phyloP scores from a whole-genome alignment of 2,329 filamentous ascomycete genomes.

The Magnaporthiopsis rhizophila region DNA sequence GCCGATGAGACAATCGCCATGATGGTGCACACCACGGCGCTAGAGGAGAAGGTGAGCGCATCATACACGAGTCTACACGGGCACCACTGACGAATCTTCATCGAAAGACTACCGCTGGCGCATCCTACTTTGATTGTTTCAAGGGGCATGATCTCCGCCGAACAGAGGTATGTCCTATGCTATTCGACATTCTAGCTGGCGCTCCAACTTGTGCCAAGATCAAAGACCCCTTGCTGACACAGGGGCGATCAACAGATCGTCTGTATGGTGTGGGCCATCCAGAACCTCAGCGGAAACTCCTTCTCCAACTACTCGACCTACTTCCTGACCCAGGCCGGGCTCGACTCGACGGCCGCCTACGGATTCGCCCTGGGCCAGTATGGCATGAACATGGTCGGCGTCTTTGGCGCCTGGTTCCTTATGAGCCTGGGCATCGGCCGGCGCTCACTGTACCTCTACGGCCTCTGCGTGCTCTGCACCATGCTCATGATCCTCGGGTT shows the following conservation, averaged over 20 bases:
- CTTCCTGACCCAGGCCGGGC: slow-evolving; percentile 53
- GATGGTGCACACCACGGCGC: slow-evolving; percentile 83
- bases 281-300: slow-evolving; percentile 55
- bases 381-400: slow-evolving; percentile 69
- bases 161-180: slow-evolving; percentile 51
- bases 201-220: no score
- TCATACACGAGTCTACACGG: slow-evolving; percentile 5
- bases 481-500: slow-evolving; percentile 84
- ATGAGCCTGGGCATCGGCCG: slow-evolving; percentile 71
- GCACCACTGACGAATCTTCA: slow-evolving; percentile 21
- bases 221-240: not conserved
- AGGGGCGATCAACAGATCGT: slow-evolving; percentile 35
- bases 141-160: slow-evolving; percentile 68
- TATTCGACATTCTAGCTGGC: no score
- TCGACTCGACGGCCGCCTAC: slow-evolving; percentile 44
- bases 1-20: slow-evolving; percentile 80
- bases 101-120: slow-evolving; percentile 54
- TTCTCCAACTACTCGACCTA: slow-evolving; percentile 60
- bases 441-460: slow-evolving; percentile 63
- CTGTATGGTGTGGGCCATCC: slow-evolving; percentile 56
- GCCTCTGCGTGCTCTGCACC: slow-evolving; percentile 61
- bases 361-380: slow-evolving; percentile 57
- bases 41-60: slow-evolving; percentile 53
- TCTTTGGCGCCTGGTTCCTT: slow-evolving; percentile 73
- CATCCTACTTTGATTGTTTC: slow-evolving; percentile 78